Conservation (phyloP, 202 grass and related monocot genomes). For the Bolboschoenoplectus hybrid region DNA sequence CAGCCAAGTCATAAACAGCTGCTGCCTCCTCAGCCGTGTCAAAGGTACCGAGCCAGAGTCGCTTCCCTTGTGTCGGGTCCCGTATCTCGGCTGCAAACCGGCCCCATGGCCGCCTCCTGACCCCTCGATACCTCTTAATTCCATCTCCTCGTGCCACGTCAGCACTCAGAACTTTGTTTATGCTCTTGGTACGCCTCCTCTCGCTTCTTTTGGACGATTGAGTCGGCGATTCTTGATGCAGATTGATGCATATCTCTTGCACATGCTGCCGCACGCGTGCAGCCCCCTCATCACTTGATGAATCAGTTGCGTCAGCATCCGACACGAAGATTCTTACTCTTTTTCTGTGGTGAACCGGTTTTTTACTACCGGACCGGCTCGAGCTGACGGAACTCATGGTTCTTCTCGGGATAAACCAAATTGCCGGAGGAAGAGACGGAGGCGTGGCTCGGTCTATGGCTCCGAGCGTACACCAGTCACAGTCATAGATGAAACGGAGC, state of each 20-base stretch:
- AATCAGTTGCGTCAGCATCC: constrained; percentile 32
- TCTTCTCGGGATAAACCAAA: neutral
- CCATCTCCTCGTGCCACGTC: neutral
- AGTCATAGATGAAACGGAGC: neutral
- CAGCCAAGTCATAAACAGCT: constrained; percentile 22
- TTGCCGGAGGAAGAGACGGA: neutral
- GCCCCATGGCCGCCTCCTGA: constrained; percentile 37
- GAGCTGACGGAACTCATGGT: constrained; percentile 6
- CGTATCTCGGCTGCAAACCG: constrained; percentile 33
- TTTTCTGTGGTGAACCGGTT: neutral
- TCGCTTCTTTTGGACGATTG: neutral
- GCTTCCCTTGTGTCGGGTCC: constrained; percentile 38
- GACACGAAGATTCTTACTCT: constrained; percentile 31
- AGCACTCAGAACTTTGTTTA: constrained; percentile 9
- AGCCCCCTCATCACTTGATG: constrained; percentile 9
- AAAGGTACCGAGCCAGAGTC: constrained; percentile 37
- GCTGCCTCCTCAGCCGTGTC: constrained; percentile 32
- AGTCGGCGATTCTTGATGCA: neutral
- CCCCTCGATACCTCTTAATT: constrained; percentile 27
- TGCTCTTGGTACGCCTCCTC: constrained; percentile 39
- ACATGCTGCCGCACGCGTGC: neutral
- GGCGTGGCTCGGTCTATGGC: neutral
- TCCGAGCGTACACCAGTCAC: neutral
- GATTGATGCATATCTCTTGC: constrained; percentile 31
- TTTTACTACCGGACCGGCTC: neutral